A percentile compares a stretch with the other conserved stretches of the same genome.
These are phyloP conservation scores for Monosporascus cannonballus DNA, from an alignment of 2,329 filamentous ascomycete genomes.

Conservation along the genomic window DNA sequence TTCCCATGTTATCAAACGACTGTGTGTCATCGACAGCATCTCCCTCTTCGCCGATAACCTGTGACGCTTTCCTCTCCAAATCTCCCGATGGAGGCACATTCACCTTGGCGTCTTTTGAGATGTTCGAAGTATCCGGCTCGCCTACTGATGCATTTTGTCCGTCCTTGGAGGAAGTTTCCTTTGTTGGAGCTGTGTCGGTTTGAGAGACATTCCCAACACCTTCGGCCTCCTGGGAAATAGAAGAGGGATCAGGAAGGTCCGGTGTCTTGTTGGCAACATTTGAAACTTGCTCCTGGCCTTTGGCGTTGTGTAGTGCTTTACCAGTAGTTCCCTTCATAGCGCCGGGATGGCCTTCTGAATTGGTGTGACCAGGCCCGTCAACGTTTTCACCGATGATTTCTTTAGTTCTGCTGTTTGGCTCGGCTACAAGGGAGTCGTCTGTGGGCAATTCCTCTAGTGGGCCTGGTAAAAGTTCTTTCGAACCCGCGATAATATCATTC, in stretches of 20 bases:
- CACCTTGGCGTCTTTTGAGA: conserved; percentile 13
- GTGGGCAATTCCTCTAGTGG: conserved; percentile 12
- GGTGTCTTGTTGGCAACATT: neutral
- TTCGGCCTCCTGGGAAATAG: conserved; percentile 16
- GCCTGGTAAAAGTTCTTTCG: neutral
- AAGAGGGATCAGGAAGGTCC: conserved; percentile 4
- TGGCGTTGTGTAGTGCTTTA: neutral
- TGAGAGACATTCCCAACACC: conserved; percentile 5
- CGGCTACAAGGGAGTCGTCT: conserved; percentile 10
- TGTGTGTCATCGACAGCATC: conserved; percentile 4
- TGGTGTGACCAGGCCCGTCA: neutral
- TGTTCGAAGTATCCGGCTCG: conserved; percentile 14
- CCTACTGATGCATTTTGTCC: conserved; percentile 1
- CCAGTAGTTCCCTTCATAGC: neutral
- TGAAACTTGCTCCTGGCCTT: neutral
- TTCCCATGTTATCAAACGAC: conserved; percentile 24
- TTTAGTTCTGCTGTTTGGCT: conserved; percentile 10
- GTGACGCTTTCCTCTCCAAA: neutral
- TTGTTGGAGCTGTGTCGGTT: conserved; percentile 4
- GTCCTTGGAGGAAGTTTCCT: conserved; percentile 1
- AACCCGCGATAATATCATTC: conserved; percentile 2
- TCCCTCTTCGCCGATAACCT: neutral
- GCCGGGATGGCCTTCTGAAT: neutral
- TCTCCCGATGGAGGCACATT: neutral
- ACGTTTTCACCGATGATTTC: conserved; percentile 3